Base-by-base conservation (phyloP, 2,329 filamentous ascomycete genomes). In the Cercospora zeae-maydis region DNA sequence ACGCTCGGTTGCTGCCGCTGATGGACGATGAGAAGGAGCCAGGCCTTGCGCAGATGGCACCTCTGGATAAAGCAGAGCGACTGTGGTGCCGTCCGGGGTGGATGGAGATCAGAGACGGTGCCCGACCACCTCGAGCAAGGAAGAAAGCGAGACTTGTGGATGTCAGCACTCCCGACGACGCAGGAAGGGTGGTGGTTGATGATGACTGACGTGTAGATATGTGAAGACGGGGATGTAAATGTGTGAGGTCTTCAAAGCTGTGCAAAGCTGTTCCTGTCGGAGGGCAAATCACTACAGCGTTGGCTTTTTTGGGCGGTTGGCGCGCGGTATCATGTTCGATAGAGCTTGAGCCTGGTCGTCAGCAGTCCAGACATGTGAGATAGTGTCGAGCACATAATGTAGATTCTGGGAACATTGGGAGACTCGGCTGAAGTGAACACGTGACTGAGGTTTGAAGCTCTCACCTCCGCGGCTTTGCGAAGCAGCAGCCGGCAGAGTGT, bases 1-100 rank as follows among this genome's bases (percentile, higher is more conserved):
- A 81, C 16, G 84, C 85, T 51, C 73, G 77, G 9, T 78, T 84
- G 33, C 67, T 88, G 19, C 74, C 77, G 42, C 71, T 81, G 1
- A 73, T 75, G 13, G 67, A 70, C 3, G 66, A 70, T 2, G 76
- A 79, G 62, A 64, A 66, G 10, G 42, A 64, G 4, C 58, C 62
- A 16, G 75, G 75, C 0, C 5, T 70, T 5, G 69, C 67, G 1
- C 78, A 77, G 59, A 80, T 81, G 70, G 80, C 80, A 5, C 66
- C 70, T 19, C 66, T 83, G 7, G 68, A 75, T 7, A 69, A 63
- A 4, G 75, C 77, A 13, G 78, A 82, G 67, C 77, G 77, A 61
- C 69, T 83, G 0, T 83, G 82, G 73, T 79, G 77, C 16, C 66
- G 74, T 59, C 30, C 65, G n/a, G 73, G 70, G 2, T 72, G 71